phyloP scores from a whole-genome alignment of 2,329 filamentous ascomycete genomes.

The Exophiala sp. region DNA sequence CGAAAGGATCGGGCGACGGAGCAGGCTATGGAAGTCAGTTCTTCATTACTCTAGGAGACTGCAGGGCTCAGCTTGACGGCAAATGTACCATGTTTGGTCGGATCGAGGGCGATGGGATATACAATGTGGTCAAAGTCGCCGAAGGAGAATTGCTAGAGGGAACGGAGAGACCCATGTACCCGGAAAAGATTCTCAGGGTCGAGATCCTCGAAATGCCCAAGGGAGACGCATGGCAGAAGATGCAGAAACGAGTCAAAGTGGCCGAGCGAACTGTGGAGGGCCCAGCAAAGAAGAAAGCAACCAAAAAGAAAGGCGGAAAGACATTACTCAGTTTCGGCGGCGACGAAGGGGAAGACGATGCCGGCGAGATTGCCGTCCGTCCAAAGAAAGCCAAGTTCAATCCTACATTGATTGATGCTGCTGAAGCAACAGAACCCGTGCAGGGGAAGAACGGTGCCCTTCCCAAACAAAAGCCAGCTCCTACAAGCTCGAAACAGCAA shows the following conservation, averaged over 20 bases:
- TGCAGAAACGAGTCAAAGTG: slow-evolving; percentile 40
- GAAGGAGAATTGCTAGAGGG: slow-evolving; percentile 78
- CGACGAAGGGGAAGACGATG: slow-evolving; percentile 40
- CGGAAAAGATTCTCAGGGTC: slow-evolving; percentile 64
- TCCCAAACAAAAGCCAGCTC: slow-evolving; percentile 1
- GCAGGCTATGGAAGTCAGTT: slow-evolving; percentile 94
- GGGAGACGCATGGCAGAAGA: slow-evolving; percentile 36
- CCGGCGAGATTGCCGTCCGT: slow-evolving; percentile 33
- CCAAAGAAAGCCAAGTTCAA: slow-evolving; percentile 49
- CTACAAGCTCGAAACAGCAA: slow-evolving; percentile 29
- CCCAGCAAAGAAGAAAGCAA: slow-evolving; percentile 33
- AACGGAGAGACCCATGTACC: slow-evolving; percentile 79
- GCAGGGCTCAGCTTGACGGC: slow-evolving; percentile 76
- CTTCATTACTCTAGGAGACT: slow-evolving; percentile 83
- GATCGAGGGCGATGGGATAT: slow-evolving; percentile 90
- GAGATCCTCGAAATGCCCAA: slow-evolving; percentile 46
- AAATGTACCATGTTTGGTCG: slow-evolving; percentile 94
- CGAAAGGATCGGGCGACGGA: slow-evolving; percentile 56
- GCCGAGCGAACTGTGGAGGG: slow-evolving; percentile 29
- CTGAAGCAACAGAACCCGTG: slow-evolving; percentile 13
- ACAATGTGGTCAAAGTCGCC: slow-evolving; percentile 90
- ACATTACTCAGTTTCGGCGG: slow-evolving; percentile 46
- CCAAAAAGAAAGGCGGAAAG: slow-evolving; percentile 43
- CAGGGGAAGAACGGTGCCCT: slow-evolving; percentile 6
- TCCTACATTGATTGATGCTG: slow-evolving; percentile 39